Conservation (phyloP, 1,139 yeast genomes). For the Yamadazyma taylorii region DNA sequence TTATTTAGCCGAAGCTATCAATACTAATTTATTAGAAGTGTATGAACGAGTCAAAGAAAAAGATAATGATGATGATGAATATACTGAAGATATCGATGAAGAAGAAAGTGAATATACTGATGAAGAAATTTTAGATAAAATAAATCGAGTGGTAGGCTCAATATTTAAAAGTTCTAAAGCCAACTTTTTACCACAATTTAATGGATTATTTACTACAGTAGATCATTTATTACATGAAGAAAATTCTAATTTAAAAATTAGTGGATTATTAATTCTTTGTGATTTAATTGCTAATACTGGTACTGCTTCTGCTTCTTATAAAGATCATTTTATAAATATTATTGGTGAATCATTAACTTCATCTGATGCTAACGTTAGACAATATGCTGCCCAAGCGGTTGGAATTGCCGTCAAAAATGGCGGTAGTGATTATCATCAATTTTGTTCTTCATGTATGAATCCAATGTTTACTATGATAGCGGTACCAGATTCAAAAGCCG, state of each 20-base stretch:
- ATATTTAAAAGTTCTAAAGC: constrained; percentile 65
- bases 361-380: constrained; percentile 76
- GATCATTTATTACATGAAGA: constrained; percentile 61
- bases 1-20: constrained; percentile 59
- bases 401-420: constrained; percentile 87
- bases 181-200: constrained; percentile 66
- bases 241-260: constrained; percentile 65
- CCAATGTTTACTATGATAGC: constrained; percentile 72
- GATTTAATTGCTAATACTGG: constrained; percentile 84
- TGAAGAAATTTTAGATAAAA: constrained; percentile 84
- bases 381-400: constrained; percentile 81
- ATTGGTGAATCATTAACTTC: constrained; percentile 65
- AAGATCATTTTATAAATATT: constrained; percentile 62
- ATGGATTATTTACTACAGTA: constrained; percentile 53
- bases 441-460: constrained; percentile 68
- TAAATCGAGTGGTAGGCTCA: constrained; percentile 73
- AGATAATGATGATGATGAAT: constrained; percentile 63
- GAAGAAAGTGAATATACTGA: constrained; percentile 87
- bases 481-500: constrained; percentile 83
- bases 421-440: constrained; percentile 60
- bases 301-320: constrained; percentile 60
- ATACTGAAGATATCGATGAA: constrained; percentile 71
- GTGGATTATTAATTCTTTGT: constrained; percentile 79
- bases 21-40: constrained; percentile 63
- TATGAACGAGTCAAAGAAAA: constrained; percentile 72